These are phyloP conservation scores for Lasiosphaeria miniovina DNA, from an alignment of 495 filamentous ascomycete species.

Conservation along the genomic window DNA sequence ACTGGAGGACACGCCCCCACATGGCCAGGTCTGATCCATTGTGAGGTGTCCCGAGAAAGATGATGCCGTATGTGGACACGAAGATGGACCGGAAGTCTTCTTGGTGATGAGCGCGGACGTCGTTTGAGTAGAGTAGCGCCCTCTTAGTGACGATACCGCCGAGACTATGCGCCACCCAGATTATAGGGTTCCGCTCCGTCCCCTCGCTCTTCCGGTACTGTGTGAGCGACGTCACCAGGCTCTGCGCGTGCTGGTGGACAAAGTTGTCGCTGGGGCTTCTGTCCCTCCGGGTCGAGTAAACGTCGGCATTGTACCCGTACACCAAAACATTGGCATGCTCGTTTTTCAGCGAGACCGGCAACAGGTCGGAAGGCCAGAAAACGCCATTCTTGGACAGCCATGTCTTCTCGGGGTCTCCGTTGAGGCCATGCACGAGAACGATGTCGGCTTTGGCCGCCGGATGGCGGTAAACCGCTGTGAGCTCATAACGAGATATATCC, in stretches of 20 bases:
- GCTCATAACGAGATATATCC: slow-evolving; percentile 63
- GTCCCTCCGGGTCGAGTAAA: slow-evolving; percentile 50
- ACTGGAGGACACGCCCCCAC: slow-evolving; percentile 72
- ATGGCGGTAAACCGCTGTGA: slow-evolving; percentile 65
- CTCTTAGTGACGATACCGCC: slow-evolving; percentile 81
- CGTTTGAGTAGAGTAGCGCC: slow-evolving; percentile 56
- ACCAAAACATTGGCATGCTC: slow-evolving; percentile 68
- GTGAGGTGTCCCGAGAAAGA: slow-evolving; percentile 89
- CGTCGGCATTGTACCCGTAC: slow-evolving; percentile 83
- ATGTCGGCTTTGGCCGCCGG: slow-evolving; percentile 61
- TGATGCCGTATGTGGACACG: slow-evolving; percentile 78
- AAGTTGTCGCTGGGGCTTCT: slow-evolving; percentile 61
- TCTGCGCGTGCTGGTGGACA: slow-evolving; percentile 81
- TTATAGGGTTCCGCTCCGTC: slow-evolving; percentile 64
- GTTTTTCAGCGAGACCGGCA: slow-evolving; percentile 61
- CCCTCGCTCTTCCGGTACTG: slow-evolving; percentile 53
- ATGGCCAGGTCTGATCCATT: slow-evolving; percentile 72
- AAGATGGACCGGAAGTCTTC: slow-evolving; percentile 75
- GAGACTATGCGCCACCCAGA: slow-evolving; percentile 82
- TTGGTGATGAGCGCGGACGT: slow-evolving; percentile 60
- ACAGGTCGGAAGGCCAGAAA: slow-evolving; percentile 75
- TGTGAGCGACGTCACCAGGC: slow-evolving; percentile 61
- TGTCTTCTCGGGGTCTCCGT: slow-evolving; percentile 70
- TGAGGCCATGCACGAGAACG: slow-evolving; percentile 80
- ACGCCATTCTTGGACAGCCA: slow-evolving; percentile 67